Evolutionary conservation across 78 protist genomes (phyloP), one percentile per base, ranked within the genome.

Genomic region (Cavenderia fasciculata): DNA sequence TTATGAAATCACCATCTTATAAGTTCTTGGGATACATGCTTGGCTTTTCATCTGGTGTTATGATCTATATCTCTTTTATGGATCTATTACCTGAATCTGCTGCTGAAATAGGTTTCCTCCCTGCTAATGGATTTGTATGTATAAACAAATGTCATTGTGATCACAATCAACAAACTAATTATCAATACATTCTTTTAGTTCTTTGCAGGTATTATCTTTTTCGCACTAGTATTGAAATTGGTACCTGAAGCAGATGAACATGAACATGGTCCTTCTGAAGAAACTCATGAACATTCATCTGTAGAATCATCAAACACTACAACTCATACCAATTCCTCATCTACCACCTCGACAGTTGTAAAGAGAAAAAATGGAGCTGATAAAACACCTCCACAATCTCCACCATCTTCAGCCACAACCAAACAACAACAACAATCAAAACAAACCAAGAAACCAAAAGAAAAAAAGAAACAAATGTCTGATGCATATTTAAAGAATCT

Each of bases 31-130:
- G 95, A 33, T 74, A 92, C 59, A 76, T 92, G 92, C 51, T 92
- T 23, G 73, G 93, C 54, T 92, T 92, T 75, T 59, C 95, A 57
- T 66, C 87, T 2, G 95, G 95, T 61, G 95, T 92, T 41, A 92
- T 92, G 95, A 59, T 92, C 21, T 79, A 92, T 73, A 86, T 92
- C 3, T 75, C 89, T 21, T 92, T 92, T 74, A 68, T 77, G 77
- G 95, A 92, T 47, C 14, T 92, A 23, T 84, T 92, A 31, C 86
- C 92, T 52, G 95, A 92, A 33, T 46, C 89, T 7, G 65, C 86
- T n/a, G 88, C 25, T 34, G 65, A 70, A 27, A 85, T 92, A 18
- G 95, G 95, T 6, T 92, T 92, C 61, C n/a, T 66, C 23, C 43
- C 46, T 63, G 92, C 95, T 36, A 85, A 92, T 62, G 19, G 47